These are phyloP conservation scores for Francoa sonchifolia DNA, from an alignment of 441 rosid species.

Conservation along the genomic window DNA sequence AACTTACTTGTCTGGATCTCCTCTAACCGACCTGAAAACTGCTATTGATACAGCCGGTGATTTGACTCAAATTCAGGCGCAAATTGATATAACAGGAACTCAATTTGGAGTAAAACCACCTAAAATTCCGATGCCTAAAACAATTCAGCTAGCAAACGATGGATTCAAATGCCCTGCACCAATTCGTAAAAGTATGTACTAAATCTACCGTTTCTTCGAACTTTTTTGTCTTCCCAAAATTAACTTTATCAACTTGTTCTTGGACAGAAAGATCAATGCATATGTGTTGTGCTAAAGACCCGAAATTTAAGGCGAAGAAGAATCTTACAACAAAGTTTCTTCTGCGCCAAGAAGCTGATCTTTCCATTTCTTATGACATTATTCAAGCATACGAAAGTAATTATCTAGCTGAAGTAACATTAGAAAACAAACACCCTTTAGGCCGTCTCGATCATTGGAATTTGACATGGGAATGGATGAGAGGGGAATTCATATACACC, in stretches of 20 bases:
- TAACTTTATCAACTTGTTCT: neutral
- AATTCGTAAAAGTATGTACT: constrained; percentile 8
- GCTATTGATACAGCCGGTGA: constrained; percentile 18
- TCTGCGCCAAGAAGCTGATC: constrained; percentile 35
- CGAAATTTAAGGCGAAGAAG: constrained; percentile 13
- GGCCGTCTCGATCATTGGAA: constrained; percentile 42
- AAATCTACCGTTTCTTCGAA: neutral
- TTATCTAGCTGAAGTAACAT: constrained; percentile 33
- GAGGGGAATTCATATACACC: constrained; percentile 33
- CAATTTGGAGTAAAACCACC: constrained; percentile 11
- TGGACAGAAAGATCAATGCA: constrained; percentile 8
- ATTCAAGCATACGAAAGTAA: constrained; percentile 20
- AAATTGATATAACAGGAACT: constrained; percentile 6
- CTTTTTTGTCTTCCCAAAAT: neutral
- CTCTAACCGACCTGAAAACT: constrained; percentile 8
- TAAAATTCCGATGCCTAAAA: constrained; percentile 10
- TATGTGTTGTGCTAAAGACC: constrained; percentile 30
- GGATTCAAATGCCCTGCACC: constrained; percentile 13
- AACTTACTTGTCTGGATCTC: constrained; percentile 7
- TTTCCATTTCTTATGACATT: constrained; percentile 42
- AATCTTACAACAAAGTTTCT: constrained; percentile 18
- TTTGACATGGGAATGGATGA: constrained; percentile 41
- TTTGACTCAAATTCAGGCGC: constrained; percentile 9
- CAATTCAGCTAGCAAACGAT: constrained; percentile 9
- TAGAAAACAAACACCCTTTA: constrained; percentile 31